Evolutionary conservation across 2,329 filamentous ascomycete species (phyloP), one percentile per base, ranked within the genome.

Genomic region (Myriosclerotinia curreyana): DNA sequence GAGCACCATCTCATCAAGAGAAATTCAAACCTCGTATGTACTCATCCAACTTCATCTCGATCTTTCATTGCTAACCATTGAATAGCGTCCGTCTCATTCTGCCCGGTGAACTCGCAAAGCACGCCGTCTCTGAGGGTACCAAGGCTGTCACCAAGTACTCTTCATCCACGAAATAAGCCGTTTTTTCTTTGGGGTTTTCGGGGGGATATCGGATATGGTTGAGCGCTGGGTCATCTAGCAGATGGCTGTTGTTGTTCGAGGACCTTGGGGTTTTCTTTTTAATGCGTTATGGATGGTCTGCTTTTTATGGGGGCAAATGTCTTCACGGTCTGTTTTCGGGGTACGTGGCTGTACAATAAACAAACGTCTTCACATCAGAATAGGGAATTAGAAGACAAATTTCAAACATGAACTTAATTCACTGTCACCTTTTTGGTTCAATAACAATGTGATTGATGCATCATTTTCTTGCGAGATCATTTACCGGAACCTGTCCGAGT

Each of bases 101-200:
- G 62, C 95, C 95, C 54, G 95, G 95, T 83, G 95, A 99, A 83
- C 87, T 99, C 74, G 95, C 95, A 79, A 99, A 99, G 90, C 95
- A 99, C 82, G 95, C 95, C 73, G 95, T 99, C 56, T 99, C 95
- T 74, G 95, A 99, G 84, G 95, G 95, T 77, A 99, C 95, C 79
- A 99, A 99, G 91, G 95, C 95, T 65, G 95, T 99, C 74, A 99
- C 95, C 86, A 99, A 99, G 89, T 99, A 98, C 87, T 98, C 94
- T 73, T 97, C 94, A 66, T 97, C 94, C 77, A 95, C 93, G 81
- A 99, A 98, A 92, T 98, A 96, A 86, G 81, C 69, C 69, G 81
- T 69, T 70, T 71, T 79, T 80, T 78, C 78, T 79, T 79, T 74
- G 75, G 81, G 85, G 83, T 84, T 83, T 85, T 78, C 78, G 77